Evolutionary conservation across 2,329 filamentous ascomycete species (phyloP).

Genomic region (Pseudogymnoascus sp.): DNA sequence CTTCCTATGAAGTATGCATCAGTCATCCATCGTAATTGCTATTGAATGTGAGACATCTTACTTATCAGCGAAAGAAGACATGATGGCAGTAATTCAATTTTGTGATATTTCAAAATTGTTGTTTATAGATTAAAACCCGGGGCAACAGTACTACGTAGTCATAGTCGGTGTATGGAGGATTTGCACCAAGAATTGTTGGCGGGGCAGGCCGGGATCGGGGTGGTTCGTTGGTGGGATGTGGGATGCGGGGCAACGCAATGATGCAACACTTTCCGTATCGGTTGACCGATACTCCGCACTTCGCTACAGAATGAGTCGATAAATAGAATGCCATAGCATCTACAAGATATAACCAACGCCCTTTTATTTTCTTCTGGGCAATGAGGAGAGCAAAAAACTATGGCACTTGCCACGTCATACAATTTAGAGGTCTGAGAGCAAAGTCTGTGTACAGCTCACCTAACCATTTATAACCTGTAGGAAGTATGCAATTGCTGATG

Average conservation of each 20-base stretch:
- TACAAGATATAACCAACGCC: neutral
- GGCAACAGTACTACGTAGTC: constrained; percentile 6
- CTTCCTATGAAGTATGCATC: constrained; percentile 18
- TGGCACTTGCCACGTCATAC: neutral
- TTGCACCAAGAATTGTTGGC: neutral
- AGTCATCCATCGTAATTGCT: neutral
- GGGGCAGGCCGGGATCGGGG: neutral
- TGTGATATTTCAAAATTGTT: constrained; percentile 1
- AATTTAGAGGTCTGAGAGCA: neutral
- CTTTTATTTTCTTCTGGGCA: neutral
- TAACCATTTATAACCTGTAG: neutral
- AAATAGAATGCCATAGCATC: neutral
- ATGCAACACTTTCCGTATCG: constrained; percentile 19
- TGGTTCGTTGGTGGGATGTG: constrained; percentile 1
- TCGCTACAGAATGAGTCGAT: constrained; percentile 2
- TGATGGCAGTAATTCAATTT: neutral
- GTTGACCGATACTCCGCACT: constrained; percentile 12
- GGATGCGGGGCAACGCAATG: constrained; percentile 3
- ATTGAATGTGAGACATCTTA: neutral
- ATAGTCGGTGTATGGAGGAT: constrained; percentile 5
- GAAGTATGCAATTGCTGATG: neutral
- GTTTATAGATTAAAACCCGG: neutral
- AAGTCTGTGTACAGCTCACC: neutral
- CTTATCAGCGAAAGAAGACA: constrained; percentile 4
- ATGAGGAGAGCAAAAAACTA: neutral